Percentiles rank a stretch among this genome's conserved stretches.
Conservation (phyloP, 495 filamentous ascomycete species). For the Penicillium ochrochloron region DNA sequence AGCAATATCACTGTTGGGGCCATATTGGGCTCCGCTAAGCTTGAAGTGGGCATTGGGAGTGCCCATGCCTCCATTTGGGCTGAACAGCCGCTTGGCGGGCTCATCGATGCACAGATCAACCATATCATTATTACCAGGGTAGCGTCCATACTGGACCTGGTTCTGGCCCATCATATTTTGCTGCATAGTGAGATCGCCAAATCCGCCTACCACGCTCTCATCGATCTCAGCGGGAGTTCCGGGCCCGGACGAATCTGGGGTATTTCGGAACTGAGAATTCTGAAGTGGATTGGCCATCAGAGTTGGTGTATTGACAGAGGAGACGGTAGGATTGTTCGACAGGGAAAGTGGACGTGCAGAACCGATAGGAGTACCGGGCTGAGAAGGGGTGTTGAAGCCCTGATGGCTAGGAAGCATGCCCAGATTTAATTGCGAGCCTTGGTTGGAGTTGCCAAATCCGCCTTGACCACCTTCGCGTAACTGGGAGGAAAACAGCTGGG, state of each 20-base stretch:
- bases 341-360: constrained; percentile 66
- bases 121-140: constrained; percentile 57
- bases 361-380: constrained; percentile 83
- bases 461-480: constrained; percentile 57
- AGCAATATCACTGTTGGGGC: constrained; percentile 75
- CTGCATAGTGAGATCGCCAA: constrained; percentile 59
- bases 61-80: constrained; percentile 75
- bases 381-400: constrained; percentile 75
- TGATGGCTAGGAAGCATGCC: constrained; percentile 73
- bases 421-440: constrained; percentile 72
- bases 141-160: constrained; percentile 53
- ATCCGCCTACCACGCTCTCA: constrained; percentile 60
- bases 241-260: constrained; percentile 75
- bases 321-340: constrained; percentile 96
- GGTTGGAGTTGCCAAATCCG: constrained; percentile 75
- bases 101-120: constrained; percentile 88
- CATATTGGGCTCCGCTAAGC: constrained; percentile 71
- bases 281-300: constrained; percentile 69
- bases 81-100: constrained; percentile 91
- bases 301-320: constrained; percentile 94
- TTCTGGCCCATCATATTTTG: constrained; percentile 62
- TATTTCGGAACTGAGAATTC: constrained; percentile 65
- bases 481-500: constrained; percentile 61
- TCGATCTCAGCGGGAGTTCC: constrained; percentile 71
- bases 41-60: constrained; percentile 71